Evolutionary conservation across 305 asterid species (phyloP).

Genomic region (Salvia sclarea): DNA sequence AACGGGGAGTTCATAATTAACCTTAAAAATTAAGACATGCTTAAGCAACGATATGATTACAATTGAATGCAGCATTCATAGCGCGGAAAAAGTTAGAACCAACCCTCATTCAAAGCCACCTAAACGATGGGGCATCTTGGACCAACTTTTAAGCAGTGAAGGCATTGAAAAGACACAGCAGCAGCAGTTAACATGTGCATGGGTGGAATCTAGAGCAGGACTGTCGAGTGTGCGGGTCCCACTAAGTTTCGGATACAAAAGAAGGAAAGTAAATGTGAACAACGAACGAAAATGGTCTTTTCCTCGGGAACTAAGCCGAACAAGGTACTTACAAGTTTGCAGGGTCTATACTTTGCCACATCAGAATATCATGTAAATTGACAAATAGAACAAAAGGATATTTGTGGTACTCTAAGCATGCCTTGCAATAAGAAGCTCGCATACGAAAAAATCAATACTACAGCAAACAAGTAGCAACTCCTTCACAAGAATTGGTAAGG

Average conservation of each 20-base stretch:
- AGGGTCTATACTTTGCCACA: not conserved
- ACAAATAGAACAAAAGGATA: not conserved
- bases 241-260: not conserved
- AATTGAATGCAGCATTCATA: not conserved
- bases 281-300: not conserved
- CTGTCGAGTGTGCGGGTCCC: constrained; percentile 15
- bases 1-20: not conserved
- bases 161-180: constrained; percentile 6
- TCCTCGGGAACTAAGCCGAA: constrained; percentile 2
- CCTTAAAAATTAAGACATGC: constrained; percentile 5
- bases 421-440: not conserved
- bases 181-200: constrained; percentile 23
- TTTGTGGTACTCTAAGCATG: not conserved
- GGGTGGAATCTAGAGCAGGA: not conserved
- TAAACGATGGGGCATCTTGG: not conserved
- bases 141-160: constrained; percentile 11
- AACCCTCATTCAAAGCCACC: constrained; percentile 6
- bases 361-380: constrained; percentile 11
- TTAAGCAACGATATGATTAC: not conserved
- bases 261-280: not conserved
- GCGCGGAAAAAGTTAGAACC: not conserved
- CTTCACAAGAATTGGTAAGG: not conserved
- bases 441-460: not conserved
- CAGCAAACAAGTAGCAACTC: constrained; percentile 18
- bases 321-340: constrained; percentile 4